Evolutionary conservation across 2,329 filamentous ascomycete genomes (phyloP).

Genomic region (Escovopsis sp.): DNA sequence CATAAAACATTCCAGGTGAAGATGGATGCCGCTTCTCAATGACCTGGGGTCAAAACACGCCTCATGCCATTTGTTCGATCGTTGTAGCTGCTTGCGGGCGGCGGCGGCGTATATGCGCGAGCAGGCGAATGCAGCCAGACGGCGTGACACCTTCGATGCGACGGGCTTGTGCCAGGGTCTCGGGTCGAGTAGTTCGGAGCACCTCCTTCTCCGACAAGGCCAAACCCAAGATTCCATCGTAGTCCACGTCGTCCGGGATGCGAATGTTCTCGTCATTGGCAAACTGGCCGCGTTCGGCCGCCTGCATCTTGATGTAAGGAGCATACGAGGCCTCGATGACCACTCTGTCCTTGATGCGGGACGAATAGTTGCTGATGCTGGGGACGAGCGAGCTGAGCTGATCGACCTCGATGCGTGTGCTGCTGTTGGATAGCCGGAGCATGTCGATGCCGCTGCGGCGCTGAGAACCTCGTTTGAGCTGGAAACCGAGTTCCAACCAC

Average conservation of each 20-base stretch:
- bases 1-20: not conserved
- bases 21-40: not conserved
- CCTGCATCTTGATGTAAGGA: constrained; percentile 68
- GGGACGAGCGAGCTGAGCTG: constrained; percentile 45
- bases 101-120: constrained; percentile 42
- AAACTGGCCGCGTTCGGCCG: constrained; percentile 49
- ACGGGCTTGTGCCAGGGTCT: constrained; percentile 77
- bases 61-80: not conserved
- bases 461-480: constrained; percentile 48
- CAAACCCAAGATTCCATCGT: constrained; percentile 56
- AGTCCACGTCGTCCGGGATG: constrained; percentile 64
- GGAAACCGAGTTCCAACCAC: constrained; percentile 60
- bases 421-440: constrained; percentile 50
- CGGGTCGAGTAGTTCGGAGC: constrained; percentile 56
- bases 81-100: not conserved
- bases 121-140: constrained; percentile 42
- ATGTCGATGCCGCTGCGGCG: constrained; percentile 66
- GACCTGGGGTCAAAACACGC: not conserved
- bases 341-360: constrained; percentile 52
- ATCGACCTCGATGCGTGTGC: constrained; percentile 27
- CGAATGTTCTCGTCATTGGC: constrained; percentile 60
- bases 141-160: constrained; percentile 69
- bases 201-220: constrained; percentile 65
- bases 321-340: constrained; percentile 74
- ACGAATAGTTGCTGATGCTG: constrained; percentile 36